These are phyloP conservation scores for Globisporangium irregulare DNA, from an alignment of 352 stramenopile genomes.

Conservation along the genomic window DNA sequence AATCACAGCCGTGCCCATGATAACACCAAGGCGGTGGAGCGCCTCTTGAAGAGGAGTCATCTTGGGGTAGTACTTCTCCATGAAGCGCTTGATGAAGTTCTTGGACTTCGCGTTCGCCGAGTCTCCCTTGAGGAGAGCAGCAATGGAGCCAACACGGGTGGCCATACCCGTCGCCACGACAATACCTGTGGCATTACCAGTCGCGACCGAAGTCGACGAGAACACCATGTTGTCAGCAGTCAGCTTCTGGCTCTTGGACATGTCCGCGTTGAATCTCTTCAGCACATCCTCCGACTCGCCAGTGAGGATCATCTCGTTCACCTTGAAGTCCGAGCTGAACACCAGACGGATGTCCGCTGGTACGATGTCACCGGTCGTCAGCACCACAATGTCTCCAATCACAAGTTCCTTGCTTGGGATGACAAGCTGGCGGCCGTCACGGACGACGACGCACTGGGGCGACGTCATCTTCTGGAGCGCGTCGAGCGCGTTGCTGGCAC, in stretches of 20 bases:
- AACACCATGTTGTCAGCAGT: constrained; percentile 92
- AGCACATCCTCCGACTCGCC: constrained; percentile 87
- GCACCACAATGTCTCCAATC: constrained; percentile 73
- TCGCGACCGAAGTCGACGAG: constrained; percentile 75
- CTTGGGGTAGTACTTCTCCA: constrained; percentile 67
- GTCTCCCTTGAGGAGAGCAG: constrained; percentile 45
- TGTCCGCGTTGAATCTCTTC: constrained; percentile 58
- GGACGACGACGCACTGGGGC: constrained; percentile 56
- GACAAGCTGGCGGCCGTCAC: constrained; percentile 41
- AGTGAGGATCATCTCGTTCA: constrained; percentile 95
- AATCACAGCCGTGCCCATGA: constrained; percentile 84
- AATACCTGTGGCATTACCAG: constrained; percentile 54
- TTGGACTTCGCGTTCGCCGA: constrained; percentile 33
- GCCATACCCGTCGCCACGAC: constrained; percentile 66
- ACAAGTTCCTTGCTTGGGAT: constrained; percentile 66
- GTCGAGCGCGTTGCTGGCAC: constrained; percentile 64
- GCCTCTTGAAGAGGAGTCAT: constrained; percentile 89
- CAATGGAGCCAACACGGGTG: constrained; percentile 64
- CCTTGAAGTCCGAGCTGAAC: constrained; percentile 74
- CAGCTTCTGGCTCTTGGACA: constrained; percentile 48
- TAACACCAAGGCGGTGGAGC: constrained; percentile 94
- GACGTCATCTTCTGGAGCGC: constrained; percentile 73
- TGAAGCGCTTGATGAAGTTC: constrained; percentile 50
- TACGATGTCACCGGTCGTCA: constrained; percentile 92
- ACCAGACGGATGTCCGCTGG: constrained; percentile 89